Base-by-base conservation (phyloP, 140 eudicot genomes). In the Bidens hawaiensis region DNA sequence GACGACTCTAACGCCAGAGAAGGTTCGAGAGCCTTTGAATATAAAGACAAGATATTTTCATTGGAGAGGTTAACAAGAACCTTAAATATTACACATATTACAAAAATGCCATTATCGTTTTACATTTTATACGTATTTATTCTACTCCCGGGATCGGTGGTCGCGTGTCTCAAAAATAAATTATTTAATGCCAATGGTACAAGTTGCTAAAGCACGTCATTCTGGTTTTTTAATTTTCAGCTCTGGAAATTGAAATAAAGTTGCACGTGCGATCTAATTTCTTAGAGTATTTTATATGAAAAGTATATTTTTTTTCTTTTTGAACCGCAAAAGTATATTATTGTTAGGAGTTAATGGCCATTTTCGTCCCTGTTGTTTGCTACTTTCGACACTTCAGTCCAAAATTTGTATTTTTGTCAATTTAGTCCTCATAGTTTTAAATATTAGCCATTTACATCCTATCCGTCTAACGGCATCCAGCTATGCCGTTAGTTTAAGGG, bases 21-120 rank as follows among this genome's bases (percentile, higher is more conserved):
- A 72, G 19, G 60, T 72, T 72, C 78, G 72, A 72, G 78, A 72
- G 61, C 41, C 41, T 72, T 64, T 45, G 72, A 72, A 64, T 6
- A 24, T 31, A 8, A 70, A 11, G 41, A 24, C 38, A 1, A 72
- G 78, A 72, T 72, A 72, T 72, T 64, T 72, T 72, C 21, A 47
- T 23, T 61, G 18, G n/a, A 31, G 45, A 9, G n/a, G 18, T 57
- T 64, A 6, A 33, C 7, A n/a, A 21, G 27, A 31, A 45, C 78
- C 78, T 38, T n/a, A 17, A 31, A 22, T 0, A 19, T 43, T 6
- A 49, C 0, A 0, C 9, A 46, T 10, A 55, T 72, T 72, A 64
- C 78, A 25, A 55, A 31, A 43, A 17, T 64, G 31, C 72, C 78
- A 42, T 11, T 6, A n/a, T n/a, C n/a, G n/a, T n/a, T n/a, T n/a